Percentiles rank a stretch among this genome's conserved stretches.
Conservation (phyloP, 768 basidiomycete genomes). For the Rhodotorula taiwanensis region DNA sequence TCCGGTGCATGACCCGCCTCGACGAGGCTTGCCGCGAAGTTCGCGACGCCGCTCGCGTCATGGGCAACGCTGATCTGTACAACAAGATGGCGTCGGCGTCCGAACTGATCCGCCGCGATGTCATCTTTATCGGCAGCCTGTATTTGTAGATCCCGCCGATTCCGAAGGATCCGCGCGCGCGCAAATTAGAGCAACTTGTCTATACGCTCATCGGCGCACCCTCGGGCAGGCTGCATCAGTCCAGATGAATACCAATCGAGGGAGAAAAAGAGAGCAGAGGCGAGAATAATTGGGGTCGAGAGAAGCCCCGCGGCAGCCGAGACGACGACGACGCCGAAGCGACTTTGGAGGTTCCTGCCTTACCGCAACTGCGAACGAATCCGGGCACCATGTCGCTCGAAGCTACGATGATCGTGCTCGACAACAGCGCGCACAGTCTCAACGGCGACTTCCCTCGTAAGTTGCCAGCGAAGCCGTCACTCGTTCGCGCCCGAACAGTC, state of each 20-base stretch:
- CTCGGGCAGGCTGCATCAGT: too few relatives aligned
- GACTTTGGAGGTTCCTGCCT: too few relatives aligned
- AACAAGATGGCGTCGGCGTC: conserved; percentile 97
- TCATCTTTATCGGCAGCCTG: conserved; percentile 40
- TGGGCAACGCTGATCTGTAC: conserved; percentile 90
- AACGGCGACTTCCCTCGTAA: conserved; percentile 85
- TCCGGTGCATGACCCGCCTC: conserved; percentile 86
- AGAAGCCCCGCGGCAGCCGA: too few relatives aligned
- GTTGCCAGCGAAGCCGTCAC: neutral
- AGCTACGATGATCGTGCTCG: conserved; percentile 95
- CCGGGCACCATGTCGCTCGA: conserved; percentile 79
- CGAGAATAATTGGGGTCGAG: too few relatives aligned
- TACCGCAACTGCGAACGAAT: too few relatives aligned
- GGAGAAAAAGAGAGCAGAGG: too few relatives aligned
- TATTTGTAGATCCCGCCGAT: conserved; percentile 2
- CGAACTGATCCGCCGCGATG: conserved; percentile 87
- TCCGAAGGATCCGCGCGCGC: neutral
- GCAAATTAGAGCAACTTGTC: too few relatives aligned
- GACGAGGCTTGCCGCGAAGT: conserved; percentile 98
- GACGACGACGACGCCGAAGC: too few relatives aligned
- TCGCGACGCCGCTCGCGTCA: conserved; percentile 90
- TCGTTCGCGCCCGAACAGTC: neutral
- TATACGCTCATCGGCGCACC: too few relatives aligned
- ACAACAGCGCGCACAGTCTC: conserved; percentile 96
- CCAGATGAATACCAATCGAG: too few relatives aligned